These are phyloP conservation scores for Lactuca saligna DNA, from an alignment of 129 eudicot genomes.

Conservation along the genomic window DNA sequence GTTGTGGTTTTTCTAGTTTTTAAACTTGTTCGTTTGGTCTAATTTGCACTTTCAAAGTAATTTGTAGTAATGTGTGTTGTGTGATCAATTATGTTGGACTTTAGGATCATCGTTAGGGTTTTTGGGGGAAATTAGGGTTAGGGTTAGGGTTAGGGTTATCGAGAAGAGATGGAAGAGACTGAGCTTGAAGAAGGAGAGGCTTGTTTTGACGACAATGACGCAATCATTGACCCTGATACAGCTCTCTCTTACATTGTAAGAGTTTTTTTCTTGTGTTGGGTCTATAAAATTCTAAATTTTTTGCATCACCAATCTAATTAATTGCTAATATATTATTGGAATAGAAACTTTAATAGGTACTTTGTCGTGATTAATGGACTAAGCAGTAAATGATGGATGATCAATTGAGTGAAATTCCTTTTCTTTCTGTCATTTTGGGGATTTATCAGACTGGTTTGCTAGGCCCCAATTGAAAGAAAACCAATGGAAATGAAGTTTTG, in stretches of 20 bases:
- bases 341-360: background rate
- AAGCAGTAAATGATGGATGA: constrained; percentile 11
- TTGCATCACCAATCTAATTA: background rate
- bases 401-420: background rate
- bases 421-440: background rate
- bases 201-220: constrained; percentile 41
- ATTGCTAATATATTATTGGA: background rate
- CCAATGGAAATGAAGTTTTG: constrained; percentile 11
- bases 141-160: constrained; percentile 33
- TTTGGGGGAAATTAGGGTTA: constrained; percentile 36
- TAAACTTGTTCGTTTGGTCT: constrained; percentile 27
- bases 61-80: constrained; percentile 32
- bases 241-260: constrained; percentile 97
- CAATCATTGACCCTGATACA: constrained; percentile 63
- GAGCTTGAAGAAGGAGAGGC: constrained; percentile 93
- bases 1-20: constrained; percentile 45
- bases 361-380: constrained; percentile 1
- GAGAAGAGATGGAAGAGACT: constrained; percentile 44
- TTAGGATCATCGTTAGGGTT: constrained; percentile 58
- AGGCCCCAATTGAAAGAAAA: background rate
- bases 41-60: constrained; percentile 21
- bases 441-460: background rate
- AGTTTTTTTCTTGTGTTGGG: constrained; percentile 28
- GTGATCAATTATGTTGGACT: constrained; percentile 58
- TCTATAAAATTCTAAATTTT: background rate